Evolutionary conservation across 1,139 yeast genomes (phyloP), one percentile per base, ranked within the genome.

Genomic region (Yamadazyma diddensiae): DNA sequence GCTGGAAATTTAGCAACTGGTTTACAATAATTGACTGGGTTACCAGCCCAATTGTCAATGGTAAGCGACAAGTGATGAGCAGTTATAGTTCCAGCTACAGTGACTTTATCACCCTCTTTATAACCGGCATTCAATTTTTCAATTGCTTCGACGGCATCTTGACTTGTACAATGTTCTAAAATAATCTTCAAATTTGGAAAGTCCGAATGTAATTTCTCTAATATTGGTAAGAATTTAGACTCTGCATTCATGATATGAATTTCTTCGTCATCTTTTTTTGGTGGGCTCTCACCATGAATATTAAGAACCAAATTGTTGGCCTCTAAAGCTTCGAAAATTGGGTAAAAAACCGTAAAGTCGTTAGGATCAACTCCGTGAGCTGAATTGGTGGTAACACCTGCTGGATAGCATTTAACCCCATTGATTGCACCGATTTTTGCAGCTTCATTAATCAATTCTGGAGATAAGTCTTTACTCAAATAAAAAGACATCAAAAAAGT

Each of bases 351-450:
- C 32, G 81, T 75, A 57, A 92, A 92, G 51, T 92, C 95, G 48
- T 88, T 86, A 17, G 94, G 94, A 56, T 83, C 92, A 21, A 92
- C 97, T 27, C 98, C 98, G n/a, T 82, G 86, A 32, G 74, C 62
- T 6, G 96, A 86, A 62, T 92, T 94, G 30, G 99, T 92, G 10
- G 99, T 92, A 21, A 94, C 99, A 29, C 99, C 99, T 1, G 97
- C 97, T 19, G 98, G 98, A 55, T 94, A 92, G 57, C 96, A 88
- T 57, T 92, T 94, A 43, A 88, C 84, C 37, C 94, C 95, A 24
- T 83, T 79, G 24, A 88, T 78, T 33, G 82, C 82, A 3, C 82
- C 82, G 10, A 62, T 53, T 38, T 70, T 57, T n/a, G 92, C 94
- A 19, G 97, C 97, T 46, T 77, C 74, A 35, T 74, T 77, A 37